Percentiles rank a stretch among this genome's conserved stretches.
Evolutionary conservation across 1,284 basidiomycete species (phyloP).

Genomic region (Melampsora larici-populina): DNA sequence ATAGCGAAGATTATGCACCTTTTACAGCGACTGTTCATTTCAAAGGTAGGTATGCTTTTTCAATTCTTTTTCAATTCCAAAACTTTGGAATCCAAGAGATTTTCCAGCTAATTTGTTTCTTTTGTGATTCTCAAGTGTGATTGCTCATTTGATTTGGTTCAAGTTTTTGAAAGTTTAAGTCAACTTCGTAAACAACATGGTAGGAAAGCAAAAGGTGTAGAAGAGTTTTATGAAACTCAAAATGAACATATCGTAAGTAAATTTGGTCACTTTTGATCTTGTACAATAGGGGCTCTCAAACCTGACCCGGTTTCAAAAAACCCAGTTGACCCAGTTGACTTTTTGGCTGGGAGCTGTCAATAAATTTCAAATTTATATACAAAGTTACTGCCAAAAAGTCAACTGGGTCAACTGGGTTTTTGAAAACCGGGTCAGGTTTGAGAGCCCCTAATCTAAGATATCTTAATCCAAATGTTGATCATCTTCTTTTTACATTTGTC

Average conservation of each 20-base stretch:
- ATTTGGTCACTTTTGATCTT: not conserved
- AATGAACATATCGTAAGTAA: constrained; percentile 34
- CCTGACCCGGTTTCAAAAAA: not conserved
- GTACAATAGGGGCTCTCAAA: no score
- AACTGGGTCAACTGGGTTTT: no score
- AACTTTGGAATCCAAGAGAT: not conserved
- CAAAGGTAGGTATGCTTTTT: constrained; percentile 12
- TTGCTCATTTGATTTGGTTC: constrained; percentile 19
- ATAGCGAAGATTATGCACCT: constrained; percentile 27
- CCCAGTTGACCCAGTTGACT: no score
- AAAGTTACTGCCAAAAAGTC: no score
- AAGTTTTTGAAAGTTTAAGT: not conserved
- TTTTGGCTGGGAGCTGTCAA: no score
- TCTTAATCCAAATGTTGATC: no score
- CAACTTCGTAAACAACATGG: constrained; percentile 12
- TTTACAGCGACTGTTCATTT: constrained; percentile 18
- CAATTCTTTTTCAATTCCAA: not conserved
- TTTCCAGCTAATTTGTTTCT: not conserved
- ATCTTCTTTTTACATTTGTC: no score
- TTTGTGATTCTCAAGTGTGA: not conserved
- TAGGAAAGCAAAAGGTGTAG: constrained; percentile 5
- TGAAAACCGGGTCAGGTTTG: no score
- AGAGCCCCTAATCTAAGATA: no score
- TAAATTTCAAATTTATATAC: no score
- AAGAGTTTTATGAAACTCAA: constrained; percentile 28